phyloP scores from a whole-genome alignment of 2,329 filamentous ascomycete species.

The Trichophyton rubrum region DNA sequence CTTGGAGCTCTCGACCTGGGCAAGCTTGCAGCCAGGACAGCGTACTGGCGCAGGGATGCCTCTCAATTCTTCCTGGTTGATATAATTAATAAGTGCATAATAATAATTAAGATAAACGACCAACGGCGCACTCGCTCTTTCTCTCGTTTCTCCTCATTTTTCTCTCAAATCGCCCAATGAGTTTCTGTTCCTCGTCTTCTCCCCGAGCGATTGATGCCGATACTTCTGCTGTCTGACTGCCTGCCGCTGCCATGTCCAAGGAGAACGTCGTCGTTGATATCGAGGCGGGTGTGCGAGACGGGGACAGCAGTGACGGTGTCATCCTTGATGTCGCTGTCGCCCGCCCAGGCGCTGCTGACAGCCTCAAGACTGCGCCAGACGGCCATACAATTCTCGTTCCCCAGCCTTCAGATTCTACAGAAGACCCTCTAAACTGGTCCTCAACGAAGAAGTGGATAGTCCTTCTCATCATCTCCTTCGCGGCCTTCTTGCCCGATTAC shows the following conservation, averaged over 20 bases:
- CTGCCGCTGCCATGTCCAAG: neutral
- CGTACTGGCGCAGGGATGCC: too few species aligned
- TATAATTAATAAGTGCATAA: too few species aligned
- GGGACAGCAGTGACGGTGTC: conserved; percentile 18
- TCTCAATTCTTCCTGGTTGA: too few species aligned
- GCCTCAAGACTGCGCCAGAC: conserved; percentile 23
- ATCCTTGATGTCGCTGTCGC: conserved; percentile 17
- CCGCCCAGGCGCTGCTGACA: conserved; percentile 11
- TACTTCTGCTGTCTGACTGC: neutral
- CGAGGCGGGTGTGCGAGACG: neutral
- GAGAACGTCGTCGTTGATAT: neutral
- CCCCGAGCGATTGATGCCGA: neutral
- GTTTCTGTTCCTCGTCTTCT: neutral
- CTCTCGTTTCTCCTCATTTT: too few species aligned
- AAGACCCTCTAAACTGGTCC: conserved; percentile 30
- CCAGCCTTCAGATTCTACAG: conserved; percentile 25
- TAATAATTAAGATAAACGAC: too few species aligned
- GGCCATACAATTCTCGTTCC: conserved; percentile 27
- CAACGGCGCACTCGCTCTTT: too few species aligned
- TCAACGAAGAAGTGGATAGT: conserved; percentile 24
- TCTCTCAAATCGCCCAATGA: neutral
- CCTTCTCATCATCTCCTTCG: conserved; percentile 28
- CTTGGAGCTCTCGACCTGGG: too few species aligned
- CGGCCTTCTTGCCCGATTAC: conserved; percentile 33
- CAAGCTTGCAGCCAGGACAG: too few species aligned